These are phyloP conservation scores for Schizochytrium sp. DNA, from an alignment of 108 stramenopile species.

Conservation along the genomic window DNA sequence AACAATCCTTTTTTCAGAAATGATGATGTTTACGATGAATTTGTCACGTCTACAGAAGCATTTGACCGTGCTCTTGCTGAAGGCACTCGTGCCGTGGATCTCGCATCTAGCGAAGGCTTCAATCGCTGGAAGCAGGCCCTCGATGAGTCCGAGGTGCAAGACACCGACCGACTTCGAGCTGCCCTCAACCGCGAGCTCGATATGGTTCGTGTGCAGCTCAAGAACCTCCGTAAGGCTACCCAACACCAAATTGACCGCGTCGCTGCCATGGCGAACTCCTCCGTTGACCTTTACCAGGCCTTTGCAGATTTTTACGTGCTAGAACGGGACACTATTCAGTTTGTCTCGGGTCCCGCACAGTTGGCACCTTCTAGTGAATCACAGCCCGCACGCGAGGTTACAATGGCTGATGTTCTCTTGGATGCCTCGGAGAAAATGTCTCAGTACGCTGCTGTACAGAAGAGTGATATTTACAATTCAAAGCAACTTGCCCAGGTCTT, in stretches of 20 bases:
- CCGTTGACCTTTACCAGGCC: slow-evolving; percentile 32
- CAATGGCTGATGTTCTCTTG: slow-evolving; percentile 51
- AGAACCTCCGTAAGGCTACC: neutral
- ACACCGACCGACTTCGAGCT: neutral
- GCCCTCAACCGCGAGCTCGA: neutral
- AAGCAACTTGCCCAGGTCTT: neutral
- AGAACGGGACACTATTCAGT: slow-evolving; percentile 28
- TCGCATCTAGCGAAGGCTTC: slow-evolving; percentile 39
- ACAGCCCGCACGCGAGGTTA: neutral
- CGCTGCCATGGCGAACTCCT: neutral
- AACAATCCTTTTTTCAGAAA: slow-evolving; percentile 33
- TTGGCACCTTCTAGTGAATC: neutral
- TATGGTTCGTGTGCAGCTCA: slow-evolving; percentile 6
- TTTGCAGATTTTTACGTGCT: slow-evolving; percentile 54
- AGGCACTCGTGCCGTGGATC: neutral
- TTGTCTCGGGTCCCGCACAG: slow-evolving; percentile 30
- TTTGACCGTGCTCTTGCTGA: slow-evolving; percentile 48
- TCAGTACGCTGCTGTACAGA: slow-evolving; percentile 44
- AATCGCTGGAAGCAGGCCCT: slow-evolving; percentile 46
- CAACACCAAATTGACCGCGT: neutral
- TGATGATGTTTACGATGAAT: neutral
- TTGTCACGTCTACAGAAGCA: neutral
- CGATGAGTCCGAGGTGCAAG: slow-evolving; percentile 22
- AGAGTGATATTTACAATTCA: neutral
- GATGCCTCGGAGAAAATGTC: slow-evolving; percentile 26